Base-by-base conservation (phyloP, 768 basidiomycete genomes). In the Vishniacozyma victoriae region DNA sequence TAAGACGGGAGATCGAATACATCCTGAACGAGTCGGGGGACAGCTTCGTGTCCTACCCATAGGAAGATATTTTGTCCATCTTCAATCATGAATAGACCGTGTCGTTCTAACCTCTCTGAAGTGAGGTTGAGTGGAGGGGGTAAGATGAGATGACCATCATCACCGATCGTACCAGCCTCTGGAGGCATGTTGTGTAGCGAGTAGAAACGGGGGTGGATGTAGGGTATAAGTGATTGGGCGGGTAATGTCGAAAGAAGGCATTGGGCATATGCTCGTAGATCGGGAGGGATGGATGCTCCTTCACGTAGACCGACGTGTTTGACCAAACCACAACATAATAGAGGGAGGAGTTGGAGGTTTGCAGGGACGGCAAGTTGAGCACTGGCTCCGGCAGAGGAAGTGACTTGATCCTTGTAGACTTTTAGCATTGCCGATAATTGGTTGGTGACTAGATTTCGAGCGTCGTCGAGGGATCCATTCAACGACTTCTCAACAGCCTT, bases 11-110 rank as follows among this genome's bases (percentile, higher is more conserved):
- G 77, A 64, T 87, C 82, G 73, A 99, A 97, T 15, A 96, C 92
- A 64, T 99, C 95, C 77, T 84, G 77, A 52, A 97, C 76, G 39
- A 97, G 80, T 66, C 92, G 86, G 9, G 92, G 88, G n/a, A 97
- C 90, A 6, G 95, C 90, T 69, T 97, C 93, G 24, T 91, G 82
- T n/a, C 95, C 95, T 41, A 99, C 82, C 85, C 89, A 97, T 40
- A 97, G 77, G 82, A 99, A 97, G 66, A 99, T 87, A 18, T 87
- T 92, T 72, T 97, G 95, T 1, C 87, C 87, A 70, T 97, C 93
- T 72, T 97, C 95, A 59, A 99, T 95, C 54, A 99, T 73, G 81
- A 85, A 96, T 46, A 99, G 77, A 49, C 95, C 95, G 62, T 97
- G 91, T 41, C 92, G 78, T 72, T 96, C 92, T 44, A 99, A 76